phyloP scores from a whole-genome alignment of 1,284 basidiomycete species.

The Trichosporon ovoides region DNA sequence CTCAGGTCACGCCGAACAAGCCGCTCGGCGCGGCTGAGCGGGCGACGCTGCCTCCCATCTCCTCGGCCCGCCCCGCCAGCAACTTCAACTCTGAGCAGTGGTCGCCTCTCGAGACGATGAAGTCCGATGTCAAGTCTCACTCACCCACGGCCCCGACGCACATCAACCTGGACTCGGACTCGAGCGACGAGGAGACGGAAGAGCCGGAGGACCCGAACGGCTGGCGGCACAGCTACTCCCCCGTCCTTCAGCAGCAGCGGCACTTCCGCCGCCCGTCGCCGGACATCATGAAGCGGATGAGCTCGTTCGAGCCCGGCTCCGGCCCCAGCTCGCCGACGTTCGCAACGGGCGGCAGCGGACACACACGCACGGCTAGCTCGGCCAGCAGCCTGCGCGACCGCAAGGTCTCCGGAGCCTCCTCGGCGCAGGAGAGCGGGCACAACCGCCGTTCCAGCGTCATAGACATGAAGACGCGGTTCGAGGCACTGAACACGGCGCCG shows the following conservation, averaged over 20 bases:
- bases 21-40: constrained; percentile 20
- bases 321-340: neutral
- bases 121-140: constrained; percentile 3
- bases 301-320: constrained; percentile 8
- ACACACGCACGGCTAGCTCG: neutral
- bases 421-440: constrained; percentile 20
- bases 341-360: neutral
- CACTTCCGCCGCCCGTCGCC: constrained; percentile 11
- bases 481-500: constrained; percentile 23
- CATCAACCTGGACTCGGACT: constrained; percentile 19
- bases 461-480: constrained; percentile 41
- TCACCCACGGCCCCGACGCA: neutral
- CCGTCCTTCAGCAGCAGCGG: neutral
- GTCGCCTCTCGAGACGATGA: constrained; percentile 30
- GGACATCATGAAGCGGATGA: constrained; percentile 10
- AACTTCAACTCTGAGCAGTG: constrained; percentile 36
- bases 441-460: constrained; percentile 41
- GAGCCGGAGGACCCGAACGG: constrained; percentile 27
- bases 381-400: neutral
- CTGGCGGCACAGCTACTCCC: neutral
- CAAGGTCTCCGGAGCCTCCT: constrained; percentile 12
- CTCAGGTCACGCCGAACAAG: constrained; percentile 6
- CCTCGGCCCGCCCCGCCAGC: constrained; percentile 11
- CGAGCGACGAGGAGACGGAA: constrained; percentile 36
- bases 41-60: constrained; percentile 14